A percentile compares a stretch with the other conserved stretches of the same genome.
phyloP scores from a whole-genome alignment of 179 eudicot species.

The Silene coronaria region DNA sequence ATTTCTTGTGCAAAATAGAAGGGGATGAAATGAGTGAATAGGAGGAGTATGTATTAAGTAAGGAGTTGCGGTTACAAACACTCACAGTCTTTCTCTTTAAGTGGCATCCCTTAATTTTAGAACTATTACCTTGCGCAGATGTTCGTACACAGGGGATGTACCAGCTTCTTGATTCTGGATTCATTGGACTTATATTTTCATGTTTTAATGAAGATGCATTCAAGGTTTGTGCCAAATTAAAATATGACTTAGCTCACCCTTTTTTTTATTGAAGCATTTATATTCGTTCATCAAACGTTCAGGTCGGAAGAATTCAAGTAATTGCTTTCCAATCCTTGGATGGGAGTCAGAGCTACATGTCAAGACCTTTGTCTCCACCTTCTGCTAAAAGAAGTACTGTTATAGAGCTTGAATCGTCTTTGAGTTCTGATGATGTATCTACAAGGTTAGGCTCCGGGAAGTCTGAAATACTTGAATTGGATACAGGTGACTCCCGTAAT shows the following conservation, averaged over 20 bases:
- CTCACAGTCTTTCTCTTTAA: not conserved
- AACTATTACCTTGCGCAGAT: conserved; percentile 47
- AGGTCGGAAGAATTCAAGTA: conserved; percentile 97
- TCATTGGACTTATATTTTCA: conserved; percentile 95
- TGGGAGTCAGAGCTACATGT: conserved; percentile 58
- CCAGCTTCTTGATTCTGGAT: conserved; percentile 95
- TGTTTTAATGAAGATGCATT: conserved; percentile 90
- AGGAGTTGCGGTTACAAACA: not conserved
- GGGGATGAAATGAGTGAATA: too few relatives aligned
- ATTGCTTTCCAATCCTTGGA: conserved; percentile 94
- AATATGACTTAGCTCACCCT: not conserved
- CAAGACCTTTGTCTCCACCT: conserved; percentile 54
- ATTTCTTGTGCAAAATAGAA: too few relatives aligned
- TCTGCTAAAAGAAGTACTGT: conserved; percentile 47
- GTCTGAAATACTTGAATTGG: conserved; percentile 49
- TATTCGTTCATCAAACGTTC: conserved; percentile 8
- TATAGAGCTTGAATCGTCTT: conserved; percentile 66
- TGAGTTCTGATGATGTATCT: conserved; percentile 58
- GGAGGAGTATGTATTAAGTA: too few relatives aligned
- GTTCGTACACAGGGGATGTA: conserved; percentile 99
- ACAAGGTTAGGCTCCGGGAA: conserved; percentile 44
- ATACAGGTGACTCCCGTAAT: conserved; percentile 68
- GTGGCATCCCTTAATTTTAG: conserved; percentile 3
- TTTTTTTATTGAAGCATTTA: not conserved
- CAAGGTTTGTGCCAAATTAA: conserved; percentile 53